Base-by-base conservation (phyloP, 2,329 filamentous ascomycete genomes). In the Phyllosticta capitalensis region DNA sequence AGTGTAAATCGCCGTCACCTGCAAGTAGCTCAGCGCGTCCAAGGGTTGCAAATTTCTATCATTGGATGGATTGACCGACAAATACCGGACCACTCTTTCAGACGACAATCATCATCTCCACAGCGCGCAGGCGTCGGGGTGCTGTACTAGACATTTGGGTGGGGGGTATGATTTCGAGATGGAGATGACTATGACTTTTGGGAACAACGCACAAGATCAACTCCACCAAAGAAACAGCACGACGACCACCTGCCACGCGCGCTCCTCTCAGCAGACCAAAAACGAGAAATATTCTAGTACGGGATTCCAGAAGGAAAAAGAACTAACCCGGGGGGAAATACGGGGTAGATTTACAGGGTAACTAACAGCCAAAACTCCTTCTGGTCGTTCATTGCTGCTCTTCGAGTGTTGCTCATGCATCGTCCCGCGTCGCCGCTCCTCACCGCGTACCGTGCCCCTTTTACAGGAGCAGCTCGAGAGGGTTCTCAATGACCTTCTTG, bases 401-500 rank as follows among this genome's bases (percentile, higher is more conserved):
- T 33, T 19, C 28, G 49, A 49, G 33, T 24, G 30, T 17, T 38
- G n/a, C 51, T 50, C 38, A 20, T 33, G 9, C 56, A 54, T 45
- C 56, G 10, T 49, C 49, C 56, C 17, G 33, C 51, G 28, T 58
- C 56, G 49, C 55, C 38, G 49, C 5, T 57, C 52, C 28, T 38
- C 20, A 33, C 55, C 55, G 26, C 55, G 20, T n/a, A 51, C n/a
- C 28, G 20, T 28, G 17, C 9, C 33, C 6, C 24, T 26, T 62
- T 66, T 87, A 99, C 76, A 99, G 83, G 75, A 99, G 81, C 67
- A 99, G 83, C 80, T 95, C 89, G 67, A 99, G 83, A 66, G 94
- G 94, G 83, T 96, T 96, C 86, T 99, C 94, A 62, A 99, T 81
- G 57, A 91, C 89, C 83, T 92, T 92, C 88, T 99, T 99, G 75